Percentiles rank a stretch among this genome's conserved stretches.
phyloP scores from a whole-genome alignment of 108 stramenopile genomes.

The Fistulifera solaris region DNA sequence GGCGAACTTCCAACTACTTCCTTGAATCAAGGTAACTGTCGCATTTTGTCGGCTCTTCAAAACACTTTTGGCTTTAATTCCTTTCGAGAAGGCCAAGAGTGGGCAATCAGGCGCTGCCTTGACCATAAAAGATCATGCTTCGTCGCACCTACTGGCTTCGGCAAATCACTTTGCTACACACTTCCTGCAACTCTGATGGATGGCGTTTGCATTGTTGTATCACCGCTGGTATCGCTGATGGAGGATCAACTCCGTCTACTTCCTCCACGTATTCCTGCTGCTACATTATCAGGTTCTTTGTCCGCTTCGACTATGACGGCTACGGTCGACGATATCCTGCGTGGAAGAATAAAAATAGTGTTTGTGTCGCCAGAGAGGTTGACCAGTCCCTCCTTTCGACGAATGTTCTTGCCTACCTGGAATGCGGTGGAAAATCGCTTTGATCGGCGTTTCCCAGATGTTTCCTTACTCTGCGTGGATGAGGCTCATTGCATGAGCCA shows the following conservation, averaged over 20 bases:
- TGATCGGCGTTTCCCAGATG: conserved; percentile 63
- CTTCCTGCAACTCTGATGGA: conserved; percentile 84
- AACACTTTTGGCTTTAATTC: conserved; percentile 52
- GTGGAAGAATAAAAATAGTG: conserved; percentile 70
- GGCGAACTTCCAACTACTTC: no score
- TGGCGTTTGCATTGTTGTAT: conserved; percentile 92
- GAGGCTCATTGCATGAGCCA: conserved; percentile 89
- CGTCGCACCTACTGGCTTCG: conserved; percentile 96
- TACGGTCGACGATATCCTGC: conserved; percentile 71
- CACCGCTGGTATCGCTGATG: conserved; percentile 93
- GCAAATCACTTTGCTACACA: conserved; percentile 96
- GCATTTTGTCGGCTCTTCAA: conserved; percentile 15
- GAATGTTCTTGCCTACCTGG: conserved; percentile 65
- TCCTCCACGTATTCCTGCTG: conserved; percentile 77
- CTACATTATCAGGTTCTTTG: conserved; percentile 69
- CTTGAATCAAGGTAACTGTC: no score
- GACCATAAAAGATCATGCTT: conserved; percentile 62
- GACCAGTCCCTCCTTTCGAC: conserved; percentile 79
- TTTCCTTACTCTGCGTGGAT: conserved; percentile 91
- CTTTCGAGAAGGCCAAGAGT: conserved; percentile 87
- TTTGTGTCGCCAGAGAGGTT: conserved; percentile 92
- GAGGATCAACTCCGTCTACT: conserved; percentile 86
- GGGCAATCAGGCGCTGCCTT: conserved; percentile 80
- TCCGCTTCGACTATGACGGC: conserved; percentile 57
- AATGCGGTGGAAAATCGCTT: conserved; percentile 51